These are phyloP conservation scores for Diaporthe amygdali DNA, from an alignment of 2,329 filamentous ascomycete species.

Conservation along the genomic window DNA sequence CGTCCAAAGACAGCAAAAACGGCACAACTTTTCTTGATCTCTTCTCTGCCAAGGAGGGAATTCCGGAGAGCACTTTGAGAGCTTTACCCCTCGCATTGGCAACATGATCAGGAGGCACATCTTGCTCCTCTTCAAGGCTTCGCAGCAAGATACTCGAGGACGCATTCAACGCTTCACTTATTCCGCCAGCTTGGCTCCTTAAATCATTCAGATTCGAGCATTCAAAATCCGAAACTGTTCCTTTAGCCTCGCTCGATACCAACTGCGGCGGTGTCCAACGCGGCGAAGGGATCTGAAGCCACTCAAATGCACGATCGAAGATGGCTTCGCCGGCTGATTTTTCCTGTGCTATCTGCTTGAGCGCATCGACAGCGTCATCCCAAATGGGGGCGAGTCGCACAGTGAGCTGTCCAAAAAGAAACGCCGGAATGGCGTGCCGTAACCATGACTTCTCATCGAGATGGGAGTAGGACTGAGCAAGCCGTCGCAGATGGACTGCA, in stretches of 20 bases:
- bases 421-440: conserved; percentile 75
- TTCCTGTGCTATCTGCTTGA: conserved; percentile 76
- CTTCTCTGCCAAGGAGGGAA: conserved; percentile 83
- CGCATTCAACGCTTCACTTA: conserved; percentile 57
- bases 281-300: conserved; percentile 69
- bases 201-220: conserved; percentile 77
- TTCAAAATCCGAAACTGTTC: conserved; percentile 74
- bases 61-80: conserved; percentile 75
- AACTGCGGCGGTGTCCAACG: conserved; percentile 53
- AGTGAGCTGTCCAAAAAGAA: conserved; percentile 88
- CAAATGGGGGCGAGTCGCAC: conserved; percentile 85
- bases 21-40: conserved; percentile 85
- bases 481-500: conserved; percentile 84
- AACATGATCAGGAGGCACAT: conserved; percentile 53
- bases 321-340: conserved; percentile 76
- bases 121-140: conserved; percentile 70
- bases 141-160: conserved; percentile 64
- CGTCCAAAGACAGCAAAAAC: conserved; percentile 82
- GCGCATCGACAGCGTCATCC: conserved; percentile 78
- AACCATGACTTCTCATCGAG: conserved; percentile 68
- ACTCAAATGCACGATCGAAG: conserved; percentile 75
- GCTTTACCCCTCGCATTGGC: conserved; percentile 75
- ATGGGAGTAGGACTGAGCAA: conserved; percentile 68
- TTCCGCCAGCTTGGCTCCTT: conserved; percentile 53
- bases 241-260: conserved; percentile 38